Evolutionary conservation across 2,329 filamentous ascomycete species (phyloP).

Genomic region (Fusarium oxysporum): DNA sequence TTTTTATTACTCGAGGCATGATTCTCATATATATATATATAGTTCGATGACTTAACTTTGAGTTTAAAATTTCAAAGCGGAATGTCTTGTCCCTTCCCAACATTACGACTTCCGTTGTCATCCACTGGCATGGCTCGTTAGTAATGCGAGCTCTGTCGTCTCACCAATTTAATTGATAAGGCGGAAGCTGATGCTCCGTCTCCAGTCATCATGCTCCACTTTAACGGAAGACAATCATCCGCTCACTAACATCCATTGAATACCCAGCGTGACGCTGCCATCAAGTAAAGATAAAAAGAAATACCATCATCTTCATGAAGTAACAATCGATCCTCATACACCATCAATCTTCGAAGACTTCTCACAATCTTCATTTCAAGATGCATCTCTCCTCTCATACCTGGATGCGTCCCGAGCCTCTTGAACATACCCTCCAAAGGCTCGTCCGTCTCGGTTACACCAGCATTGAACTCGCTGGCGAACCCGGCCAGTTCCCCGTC

Average conservation of each 20-base stretch:
- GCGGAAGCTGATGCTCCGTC: conserved; percentile 2
- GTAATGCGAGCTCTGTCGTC: background rate
- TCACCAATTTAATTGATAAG: background rate
- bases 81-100: background rate
- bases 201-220: background rate
- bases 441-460: conserved; percentile 27
- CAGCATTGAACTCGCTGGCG: conserved; percentile 31
- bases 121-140: background rate
- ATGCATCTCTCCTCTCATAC: conserved; percentile 40
- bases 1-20: background rate
- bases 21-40: background rate
- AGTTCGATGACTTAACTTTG: too few species aligned
- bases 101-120: background rate
- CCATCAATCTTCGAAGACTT: fast-evolving
- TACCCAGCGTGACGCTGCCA: fast-evolving
- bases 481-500: conserved; percentile 16
- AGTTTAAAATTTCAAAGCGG: background rate
- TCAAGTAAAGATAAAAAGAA: background rate
- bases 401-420: conserved; percentile 38
- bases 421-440: conserved; percentile 29
- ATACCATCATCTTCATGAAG: fast-evolving
- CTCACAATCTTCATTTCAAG: fast-evolving
- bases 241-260: background rate
- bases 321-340: fast-evolving
- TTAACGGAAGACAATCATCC: background rate